Evolutionary conservation across 495 filamentous ascomycete genomes (phyloP).

Genomic region (Pyrenopolyporus hunteri): DNA sequence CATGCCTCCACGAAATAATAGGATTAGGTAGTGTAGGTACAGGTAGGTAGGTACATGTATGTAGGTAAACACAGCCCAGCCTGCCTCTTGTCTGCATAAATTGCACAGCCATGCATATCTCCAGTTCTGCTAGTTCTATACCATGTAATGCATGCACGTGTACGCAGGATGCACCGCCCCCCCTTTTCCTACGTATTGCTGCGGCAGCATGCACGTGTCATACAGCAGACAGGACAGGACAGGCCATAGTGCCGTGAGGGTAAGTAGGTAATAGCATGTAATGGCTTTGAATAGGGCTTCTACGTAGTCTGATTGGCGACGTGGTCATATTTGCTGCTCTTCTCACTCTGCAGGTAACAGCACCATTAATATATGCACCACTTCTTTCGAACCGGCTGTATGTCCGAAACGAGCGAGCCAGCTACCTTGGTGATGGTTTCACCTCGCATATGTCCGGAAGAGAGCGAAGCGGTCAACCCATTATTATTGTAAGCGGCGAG

Average conservation of each 20-base stretch:
- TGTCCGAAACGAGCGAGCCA: slow-evolving; percentile 27
- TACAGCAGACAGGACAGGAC: slow-evolving; percentile 7
- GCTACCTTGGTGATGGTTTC: slow-evolving; percentile 21
- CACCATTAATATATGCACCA: slow-evolving; percentile 30
- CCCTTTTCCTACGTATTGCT: slow-evolving; percentile 20
- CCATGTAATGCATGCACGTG: background rate
- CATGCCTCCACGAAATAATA: too few species aligned
- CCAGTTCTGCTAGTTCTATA: background rate
- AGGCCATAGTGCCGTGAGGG: slow-evolving; percentile 11
- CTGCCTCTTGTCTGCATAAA: slow-evolving; percentile 24
- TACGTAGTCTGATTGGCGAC: slow-evolving; percentile 18
- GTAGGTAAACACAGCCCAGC: too few species aligned
- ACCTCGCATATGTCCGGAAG: slow-evolving; percentile 36
- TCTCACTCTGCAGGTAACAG: slow-evolving; percentile 31
- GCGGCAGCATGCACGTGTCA: slow-evolving; percentile 26
- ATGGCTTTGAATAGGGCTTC: slow-evolving; percentile 1
- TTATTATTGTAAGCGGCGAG: slow-evolving; percentile 12
- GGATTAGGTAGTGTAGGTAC: too few species aligned
- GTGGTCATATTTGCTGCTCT: slow-evolving; percentile 10
- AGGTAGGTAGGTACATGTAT: too few species aligned
- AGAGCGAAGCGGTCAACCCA: slow-evolving; percentile 33
- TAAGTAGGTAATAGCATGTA: background rate
- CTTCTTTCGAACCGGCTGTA: slow-evolving; percentile 28
- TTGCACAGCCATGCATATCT: slow-evolving; percentile 22
- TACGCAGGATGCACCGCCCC: slow-evolving; percentile 24